Evolutionary conservation across 2,329 filamentous ascomycete genomes (phyloP).

Genomic region (Exutisphaerella laricina): DNA sequence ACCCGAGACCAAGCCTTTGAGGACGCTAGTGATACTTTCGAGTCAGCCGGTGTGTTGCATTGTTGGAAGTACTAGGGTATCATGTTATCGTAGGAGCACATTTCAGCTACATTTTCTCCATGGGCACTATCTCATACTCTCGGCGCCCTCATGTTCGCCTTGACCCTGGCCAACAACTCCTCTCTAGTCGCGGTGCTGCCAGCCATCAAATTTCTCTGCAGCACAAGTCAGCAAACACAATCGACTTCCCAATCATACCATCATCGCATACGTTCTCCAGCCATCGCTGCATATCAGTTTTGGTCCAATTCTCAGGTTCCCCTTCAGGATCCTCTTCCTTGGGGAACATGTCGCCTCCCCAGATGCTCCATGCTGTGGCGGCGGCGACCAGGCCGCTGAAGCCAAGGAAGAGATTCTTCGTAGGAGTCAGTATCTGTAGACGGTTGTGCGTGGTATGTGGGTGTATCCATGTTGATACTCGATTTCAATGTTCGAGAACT

Average conservation of each 20-base stretch:
- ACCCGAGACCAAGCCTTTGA: too few species aligned
- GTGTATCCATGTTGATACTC: background rate
- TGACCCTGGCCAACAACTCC: conserved; percentile 62
- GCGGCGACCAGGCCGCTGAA: conserved; percentile 79
- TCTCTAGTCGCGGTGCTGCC: conserved; percentile 54
- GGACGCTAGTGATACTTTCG: too few species aligned
- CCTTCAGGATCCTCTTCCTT: conserved; percentile 69
- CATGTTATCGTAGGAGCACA: too few species aligned
- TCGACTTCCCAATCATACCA: background rate
- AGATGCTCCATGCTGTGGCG: conserved; percentile 77
- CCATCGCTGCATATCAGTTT: conserved; percentile 75
- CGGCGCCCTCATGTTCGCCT: conserved; percentile 57
- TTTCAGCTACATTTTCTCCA: too few species aligned
- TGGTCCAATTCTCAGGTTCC: conserved; percentile 67
- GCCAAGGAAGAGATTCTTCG: conserved; percentile 46
- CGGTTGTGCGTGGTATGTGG: too few species aligned
- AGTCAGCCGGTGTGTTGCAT: too few species aligned
- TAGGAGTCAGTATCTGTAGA: background rate
- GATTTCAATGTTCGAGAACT: background rate
- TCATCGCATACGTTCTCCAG: conserved; percentile 62
- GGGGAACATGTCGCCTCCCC: conserved; percentile 81
- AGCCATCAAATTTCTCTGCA: conserved; percentile 59
- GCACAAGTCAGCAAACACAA: conserved; percentile 7
- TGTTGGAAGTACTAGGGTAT: too few species aligned
- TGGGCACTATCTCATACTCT: conserved; percentile 20